Percentiles rank a stretch among this genome's conserved stretches.
These are phyloP conservation scores for Rhizophagus clarus DNA, from an alignment of 192 early-diverging fungal genomes.

Conservation along the genomic window DNA sequence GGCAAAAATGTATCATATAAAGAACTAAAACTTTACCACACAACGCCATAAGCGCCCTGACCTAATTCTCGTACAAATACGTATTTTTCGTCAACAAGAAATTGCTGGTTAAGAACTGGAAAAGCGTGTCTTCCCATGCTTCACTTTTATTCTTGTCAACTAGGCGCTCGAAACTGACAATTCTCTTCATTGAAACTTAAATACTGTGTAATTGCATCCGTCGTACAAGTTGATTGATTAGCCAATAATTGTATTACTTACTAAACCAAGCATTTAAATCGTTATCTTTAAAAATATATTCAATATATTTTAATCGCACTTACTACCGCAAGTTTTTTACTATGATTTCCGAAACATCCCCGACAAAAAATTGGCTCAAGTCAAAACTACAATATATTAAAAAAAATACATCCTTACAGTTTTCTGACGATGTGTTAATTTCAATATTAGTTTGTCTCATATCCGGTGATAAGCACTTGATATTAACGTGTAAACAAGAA, in stretches of 20 bases:
- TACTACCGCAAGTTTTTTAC: too few relatives aligned
- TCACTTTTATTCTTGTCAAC: slow-evolving; percentile 7
- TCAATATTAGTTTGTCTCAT: slow-evolving; percentile 58
- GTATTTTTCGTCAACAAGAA: slow-evolving; percentile 61
- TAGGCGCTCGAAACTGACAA: not conserved
- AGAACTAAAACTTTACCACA: slow-evolving; percentile 62
- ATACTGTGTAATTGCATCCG: not conserved
- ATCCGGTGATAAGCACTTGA: slow-evolving; percentile 51
- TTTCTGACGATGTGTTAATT: slow-evolving; percentile 58
- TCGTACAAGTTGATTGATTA: not conserved
- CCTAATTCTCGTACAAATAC: slow-evolving; percentile 81
- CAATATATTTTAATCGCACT: not conserved
- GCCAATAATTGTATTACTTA: not conserved
- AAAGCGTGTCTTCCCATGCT: slow-evolving; percentile 49
- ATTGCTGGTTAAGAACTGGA: slow-evolving; percentile 50
- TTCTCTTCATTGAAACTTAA: not conserved
- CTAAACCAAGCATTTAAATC: not conserved
- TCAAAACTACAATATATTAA: slow-evolving; percentile 46
- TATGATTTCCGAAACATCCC: slow-evolving; percentile 17
- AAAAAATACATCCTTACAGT: slow-evolving; percentile 42
- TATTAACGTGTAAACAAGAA: slow-evolving; percentile 46
- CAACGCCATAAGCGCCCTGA: slow-evolving; percentile 89
- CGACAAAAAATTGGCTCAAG: slow-evolving; percentile 50
- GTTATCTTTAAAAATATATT: not conserved
- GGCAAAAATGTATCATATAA: not conserved